A percentile compares a stretch with the other conserved stretches of the same genome.
These are phyloP conservation scores for Thozetella sp. DNA, from an alignment of 495 filamentous ascomycete species.

Conservation along the genomic window DNA sequence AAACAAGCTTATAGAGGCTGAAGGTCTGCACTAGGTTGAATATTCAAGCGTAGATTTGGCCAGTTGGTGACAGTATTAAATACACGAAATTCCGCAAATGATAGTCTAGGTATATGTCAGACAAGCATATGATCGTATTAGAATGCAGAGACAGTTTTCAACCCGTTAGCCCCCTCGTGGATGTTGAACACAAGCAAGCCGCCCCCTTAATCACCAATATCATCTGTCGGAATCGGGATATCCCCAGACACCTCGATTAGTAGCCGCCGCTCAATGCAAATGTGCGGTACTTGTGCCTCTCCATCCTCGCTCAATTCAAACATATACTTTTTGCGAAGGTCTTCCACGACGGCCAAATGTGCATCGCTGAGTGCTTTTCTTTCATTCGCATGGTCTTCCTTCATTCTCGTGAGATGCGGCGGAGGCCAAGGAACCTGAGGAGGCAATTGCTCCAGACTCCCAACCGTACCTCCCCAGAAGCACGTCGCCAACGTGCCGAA, in stretches of 20 bases:
- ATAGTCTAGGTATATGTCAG: no score
- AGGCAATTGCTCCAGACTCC: neutral
- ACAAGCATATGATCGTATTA: no score
- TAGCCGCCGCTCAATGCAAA: neutral
- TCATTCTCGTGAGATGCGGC: conserved; percentile 2
- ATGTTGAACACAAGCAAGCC: no score
- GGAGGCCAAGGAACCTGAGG: neutral
- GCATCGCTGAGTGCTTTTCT: neutral
- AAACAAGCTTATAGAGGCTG: no score
- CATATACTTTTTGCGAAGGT: neutral
- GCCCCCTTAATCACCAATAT: neutral
- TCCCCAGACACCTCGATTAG: neutral
- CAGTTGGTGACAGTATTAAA: no score
- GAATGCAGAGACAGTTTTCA: no score
- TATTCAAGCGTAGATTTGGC: no score
- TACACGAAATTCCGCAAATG: no score
- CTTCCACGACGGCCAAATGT: neutral
- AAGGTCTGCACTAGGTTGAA: no score
- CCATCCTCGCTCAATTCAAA: neutral
- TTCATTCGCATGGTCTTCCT: neutral
- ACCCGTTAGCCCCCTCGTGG: no score
- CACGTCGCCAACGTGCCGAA: neutral
- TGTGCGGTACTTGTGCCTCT: neutral
- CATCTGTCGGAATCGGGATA: neutral
- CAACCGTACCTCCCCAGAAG: neutral